Percentiles rank a stretch among this genome's conserved stretches.
Evolutionary conservation across 768 basidiomycete genomes (phyloP).

Genomic region (Xerocomus potaroensis): DNA sequence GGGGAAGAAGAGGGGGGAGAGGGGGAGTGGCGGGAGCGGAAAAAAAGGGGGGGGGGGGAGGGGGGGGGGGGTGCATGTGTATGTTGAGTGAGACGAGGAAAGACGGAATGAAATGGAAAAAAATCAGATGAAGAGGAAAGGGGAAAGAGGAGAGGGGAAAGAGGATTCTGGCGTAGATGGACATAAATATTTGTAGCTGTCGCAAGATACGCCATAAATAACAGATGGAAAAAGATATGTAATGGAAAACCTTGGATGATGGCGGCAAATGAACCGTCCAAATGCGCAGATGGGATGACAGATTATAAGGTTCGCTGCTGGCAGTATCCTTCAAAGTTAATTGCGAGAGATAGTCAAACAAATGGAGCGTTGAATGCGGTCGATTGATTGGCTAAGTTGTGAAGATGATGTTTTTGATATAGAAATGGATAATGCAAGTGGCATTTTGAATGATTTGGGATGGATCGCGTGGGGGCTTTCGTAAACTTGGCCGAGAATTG

Average conservation of each 20-base stretch:
- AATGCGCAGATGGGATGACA: constrained; percentile 26
- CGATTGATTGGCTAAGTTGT: constrained; percentile 18
- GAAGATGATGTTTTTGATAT: constrained; percentile 20
- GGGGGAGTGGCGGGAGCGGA: too few relatives aligned
- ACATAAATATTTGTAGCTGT: constrained; percentile 27
- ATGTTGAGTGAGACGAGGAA: too few relatives aligned
- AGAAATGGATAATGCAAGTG: constrained; percentile 15
- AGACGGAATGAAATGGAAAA: too few relatives aligned
- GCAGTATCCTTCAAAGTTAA: constrained; percentile 8
- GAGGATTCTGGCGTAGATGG: constrained; percentile 23
- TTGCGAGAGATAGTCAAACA: constrained; percentile 27
- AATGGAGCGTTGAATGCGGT: constrained; percentile 29
- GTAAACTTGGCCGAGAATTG: constrained; percentile 10
- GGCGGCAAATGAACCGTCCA: constrained; percentile 28
- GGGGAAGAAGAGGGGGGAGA: too few relatives aligned
- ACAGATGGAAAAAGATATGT: constrained; percentile 12
- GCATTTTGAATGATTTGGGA: constrained; percentile 13
- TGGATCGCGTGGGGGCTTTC: constrained; percentile 7
- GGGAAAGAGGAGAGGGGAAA: too few relatives aligned
- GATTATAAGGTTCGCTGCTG: constrained; percentile 15
- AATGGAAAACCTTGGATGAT: constrained; percentile 11
- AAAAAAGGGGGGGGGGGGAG: too few relatives aligned
- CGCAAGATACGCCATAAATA: constrained; percentile 33
- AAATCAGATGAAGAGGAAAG: background rate
- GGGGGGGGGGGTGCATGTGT: too few relatives aligned